These are phyloP conservation scores for Monosporascus sp. DNA, from an alignment of 2,329 filamentous ascomycete genomes.

Conservation along the genomic window DNA sequence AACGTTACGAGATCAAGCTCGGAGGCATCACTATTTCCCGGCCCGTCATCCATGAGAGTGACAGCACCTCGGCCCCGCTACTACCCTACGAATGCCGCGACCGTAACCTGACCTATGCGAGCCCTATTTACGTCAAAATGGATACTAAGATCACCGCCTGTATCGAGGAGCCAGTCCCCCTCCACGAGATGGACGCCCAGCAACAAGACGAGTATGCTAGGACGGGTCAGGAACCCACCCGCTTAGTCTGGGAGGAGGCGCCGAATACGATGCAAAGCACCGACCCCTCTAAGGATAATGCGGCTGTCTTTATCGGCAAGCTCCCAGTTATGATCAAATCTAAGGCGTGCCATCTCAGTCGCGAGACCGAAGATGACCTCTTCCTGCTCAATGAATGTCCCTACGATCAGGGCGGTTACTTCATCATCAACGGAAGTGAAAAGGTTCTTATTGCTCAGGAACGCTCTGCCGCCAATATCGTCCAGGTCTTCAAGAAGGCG, in stretches of 20 bases:
- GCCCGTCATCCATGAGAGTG: constrained; percentile 87
- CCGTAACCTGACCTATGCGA: constrained; percentile 92
- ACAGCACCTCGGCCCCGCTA: constrained; percentile 79
- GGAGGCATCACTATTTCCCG: constrained; percentile 83
- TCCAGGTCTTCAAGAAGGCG: constrained; percentile 98
- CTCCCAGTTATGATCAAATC: constrained; percentile 98
- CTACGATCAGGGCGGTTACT: constrained; percentile 97
- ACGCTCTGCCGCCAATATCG: constrained; percentile 94
- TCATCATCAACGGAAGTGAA: constrained; percentile 98
- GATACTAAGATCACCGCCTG: constrained; percentile 79
- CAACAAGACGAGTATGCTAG: constrained; percentile 50
- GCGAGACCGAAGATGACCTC: constrained; percentile 76
- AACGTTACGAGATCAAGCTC: constrained; percentile 93
- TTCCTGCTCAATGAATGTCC: constrained; percentile 95
- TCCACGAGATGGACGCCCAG: constrained; percentile 64
- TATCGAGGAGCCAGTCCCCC: constrained; percentile 64
- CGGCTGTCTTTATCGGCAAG: constrained; percentile 85
- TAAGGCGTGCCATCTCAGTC: constrained; percentile 84
- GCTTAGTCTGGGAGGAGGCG: constrained; percentile 57
- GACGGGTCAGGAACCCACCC: constrained; percentile 54
- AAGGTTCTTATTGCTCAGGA: constrained; percentile 98
- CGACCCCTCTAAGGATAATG: constrained; percentile 51
- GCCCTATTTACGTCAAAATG: constrained; percentile 85
- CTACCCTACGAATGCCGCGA: constrained; percentile 92
- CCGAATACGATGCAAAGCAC: constrained; percentile 46